phyloP scores from a whole-genome alignment of 148 eudicot genomes.

The Agrostemma githago region DNA sequence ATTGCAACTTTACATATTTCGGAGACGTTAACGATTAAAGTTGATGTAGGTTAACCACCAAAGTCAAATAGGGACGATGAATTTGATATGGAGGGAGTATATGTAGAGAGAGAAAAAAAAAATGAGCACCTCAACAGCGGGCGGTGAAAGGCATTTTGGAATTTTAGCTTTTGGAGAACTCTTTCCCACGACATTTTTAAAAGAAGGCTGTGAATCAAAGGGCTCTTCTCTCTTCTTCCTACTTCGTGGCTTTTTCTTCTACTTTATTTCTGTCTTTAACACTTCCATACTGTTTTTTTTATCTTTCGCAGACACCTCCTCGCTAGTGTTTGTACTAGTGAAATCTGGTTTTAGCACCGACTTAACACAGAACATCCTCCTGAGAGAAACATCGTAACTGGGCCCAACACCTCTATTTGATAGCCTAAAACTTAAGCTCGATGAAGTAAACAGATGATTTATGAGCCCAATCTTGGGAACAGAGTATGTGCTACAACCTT shows the following conservation, averaged over 20 bases:
- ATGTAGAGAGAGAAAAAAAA: neutral
- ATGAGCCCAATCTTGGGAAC: constrained; percentile 29
- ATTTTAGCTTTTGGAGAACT: constrained; percentile 21
- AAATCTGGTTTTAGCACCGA: neutral
- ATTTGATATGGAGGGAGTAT: neutral
- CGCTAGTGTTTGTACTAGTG: no score
- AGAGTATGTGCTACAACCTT: constrained; percentile 25
- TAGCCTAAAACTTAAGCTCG: constrained; percentile 28
- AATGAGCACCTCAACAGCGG: constrained; percentile 41
- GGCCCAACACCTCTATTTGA: constrained; percentile 26
- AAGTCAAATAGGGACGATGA: neutral
- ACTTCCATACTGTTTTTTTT: constrained; percentile 13
- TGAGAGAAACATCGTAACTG: constrained; percentile 27
- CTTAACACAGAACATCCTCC: constrained; percentile 43
- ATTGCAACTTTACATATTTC: no score
- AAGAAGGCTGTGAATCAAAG: constrained; percentile 29
- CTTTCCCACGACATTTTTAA: constrained; percentile 30
- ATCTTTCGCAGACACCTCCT: no score
- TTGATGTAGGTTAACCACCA: neutral
- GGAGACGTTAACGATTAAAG: neutral
- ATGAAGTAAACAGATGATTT: constrained; percentile 22
- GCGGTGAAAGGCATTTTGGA: constrained; percentile 25
- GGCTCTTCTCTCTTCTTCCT: constrained; percentile 45
- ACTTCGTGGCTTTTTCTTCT: constrained; percentile 41
- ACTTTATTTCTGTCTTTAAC: constrained; percentile 36